phyloP scores from a whole-genome alignment of 225 moss, liverwort and hornwort genomes.

The Physcomitrium patens region DNA sequence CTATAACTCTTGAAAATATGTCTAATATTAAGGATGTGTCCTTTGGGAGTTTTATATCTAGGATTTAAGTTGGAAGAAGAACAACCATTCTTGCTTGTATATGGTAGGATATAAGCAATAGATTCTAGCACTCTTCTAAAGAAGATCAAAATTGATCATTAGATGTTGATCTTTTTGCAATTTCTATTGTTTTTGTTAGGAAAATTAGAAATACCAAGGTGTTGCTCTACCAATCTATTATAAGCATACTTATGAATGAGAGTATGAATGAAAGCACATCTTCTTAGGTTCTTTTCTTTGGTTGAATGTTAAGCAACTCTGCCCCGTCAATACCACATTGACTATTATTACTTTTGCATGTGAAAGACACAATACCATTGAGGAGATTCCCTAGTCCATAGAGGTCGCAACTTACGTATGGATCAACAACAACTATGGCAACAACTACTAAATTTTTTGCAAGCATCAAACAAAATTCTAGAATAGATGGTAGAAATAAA shows the following conservation, averaged over 20 bases:
- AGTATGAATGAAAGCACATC: conserved; percentile 65
- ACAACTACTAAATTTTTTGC: conserved; percentile 62
- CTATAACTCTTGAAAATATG: conserved; percentile 53
- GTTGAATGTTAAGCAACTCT: conserved; percentile 54
- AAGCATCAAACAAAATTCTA: conserved; percentile 56
- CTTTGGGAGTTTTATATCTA: conserved; percentile 71
- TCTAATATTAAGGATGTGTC: conserved; percentile 96
- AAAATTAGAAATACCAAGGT: conserved; percentile 57
- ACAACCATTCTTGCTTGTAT: conserved; percentile 88
- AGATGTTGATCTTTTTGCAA: conserved; percentile 63
- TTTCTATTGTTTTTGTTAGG: conserved; percentile 55
- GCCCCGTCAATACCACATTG: conserved; percentile 61
- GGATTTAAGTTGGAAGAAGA: conserved; percentile 55
- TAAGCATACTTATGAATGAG: conserved; percentile 48
- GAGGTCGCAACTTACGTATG: conserved; percentile 49
- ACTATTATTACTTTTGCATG: conserved; percentile 70
- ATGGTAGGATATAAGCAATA: conserved; percentile 81
- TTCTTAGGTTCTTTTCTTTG: conserved; percentile 79
- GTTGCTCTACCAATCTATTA: conserved; percentile 51
- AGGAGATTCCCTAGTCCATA: conserved; percentile 69
- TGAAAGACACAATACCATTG: conserved; percentile 54
- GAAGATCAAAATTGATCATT: conserved; percentile 71
- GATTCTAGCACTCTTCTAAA: conserved; percentile 69
- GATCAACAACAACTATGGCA: conserved; percentile 52
- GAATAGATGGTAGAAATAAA: conserved; percentile 76